phyloP scores from a whole-genome alignment of 2,329 filamentous ascomycete genomes.

The Paracamarosporium sp. region DNA sequence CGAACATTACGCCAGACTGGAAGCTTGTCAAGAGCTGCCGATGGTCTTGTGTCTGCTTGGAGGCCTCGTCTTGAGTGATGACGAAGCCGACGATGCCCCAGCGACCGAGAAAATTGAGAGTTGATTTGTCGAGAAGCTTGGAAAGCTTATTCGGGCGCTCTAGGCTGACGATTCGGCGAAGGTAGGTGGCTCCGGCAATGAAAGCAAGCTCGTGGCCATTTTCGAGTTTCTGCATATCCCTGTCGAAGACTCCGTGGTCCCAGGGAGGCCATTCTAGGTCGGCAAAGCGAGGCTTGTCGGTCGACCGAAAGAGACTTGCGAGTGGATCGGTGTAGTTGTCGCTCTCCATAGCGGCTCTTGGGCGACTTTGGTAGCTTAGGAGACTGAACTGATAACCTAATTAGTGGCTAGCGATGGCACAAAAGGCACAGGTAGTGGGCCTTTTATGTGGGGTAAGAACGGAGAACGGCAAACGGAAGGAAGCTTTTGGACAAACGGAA shows the following conservation, averaged over 20 bases:
- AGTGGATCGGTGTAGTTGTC: neutral
- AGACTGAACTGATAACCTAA: neutral
- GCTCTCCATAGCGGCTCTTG: neutral
- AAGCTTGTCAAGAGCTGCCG: neutral
- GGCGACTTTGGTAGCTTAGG: neutral
- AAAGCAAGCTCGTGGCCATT: neutral
- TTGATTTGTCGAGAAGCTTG: neutral
- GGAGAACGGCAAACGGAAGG: neutral
- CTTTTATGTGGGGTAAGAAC: neutral
- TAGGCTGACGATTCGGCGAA: neutral
- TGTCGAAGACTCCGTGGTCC: neutral
- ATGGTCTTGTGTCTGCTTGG: neutral
- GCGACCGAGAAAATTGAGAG: neutral
- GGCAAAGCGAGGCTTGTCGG: neutral
- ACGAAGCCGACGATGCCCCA: neutral
- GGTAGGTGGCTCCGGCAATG: neutral
- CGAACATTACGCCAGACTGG: neutral
- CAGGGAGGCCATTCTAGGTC: neutral
- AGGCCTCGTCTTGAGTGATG: neutral
- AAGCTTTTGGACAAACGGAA: neutral
- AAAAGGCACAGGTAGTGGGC: too few species aligned
- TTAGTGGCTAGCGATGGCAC: neutral
- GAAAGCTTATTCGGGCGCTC: neutral
- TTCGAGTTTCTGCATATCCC: neutral
- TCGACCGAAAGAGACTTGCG: neutral